phyloP scores from a whole-genome alignment of 257 asterid species.

The Echium plantagineum region DNA sequence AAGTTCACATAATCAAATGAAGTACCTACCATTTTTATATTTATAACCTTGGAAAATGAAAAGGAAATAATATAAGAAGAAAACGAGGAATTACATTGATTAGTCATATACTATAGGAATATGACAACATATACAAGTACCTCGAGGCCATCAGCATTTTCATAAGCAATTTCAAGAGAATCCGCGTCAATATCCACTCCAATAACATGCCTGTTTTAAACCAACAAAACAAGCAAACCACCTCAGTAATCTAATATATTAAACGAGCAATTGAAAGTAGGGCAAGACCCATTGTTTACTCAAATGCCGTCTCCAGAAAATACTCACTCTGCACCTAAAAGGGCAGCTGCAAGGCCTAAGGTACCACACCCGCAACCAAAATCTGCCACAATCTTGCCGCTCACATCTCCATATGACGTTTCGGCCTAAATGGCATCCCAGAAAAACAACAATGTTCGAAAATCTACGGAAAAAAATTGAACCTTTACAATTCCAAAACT shows the following conservation, averaged over 20 bases:
- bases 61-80: too few species aligned
- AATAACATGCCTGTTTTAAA: not conserved
- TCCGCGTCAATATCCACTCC: constrained; percentile 38
- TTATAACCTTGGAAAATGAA: too few species aligned
- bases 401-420: constrained; percentile 69
- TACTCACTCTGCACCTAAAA: constrained; percentile 78
- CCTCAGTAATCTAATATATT: constrained; percentile 8
- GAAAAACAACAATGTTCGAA: not conserved
- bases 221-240: not conserved
- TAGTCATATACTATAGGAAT: not conserved
- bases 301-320: not conserved
- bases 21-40: too few species aligned
- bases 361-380: constrained; percentile 99
- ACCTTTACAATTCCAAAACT: constrained; percentile 3
- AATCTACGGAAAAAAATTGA: not conserved
- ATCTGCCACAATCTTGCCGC: constrained; percentile 81
- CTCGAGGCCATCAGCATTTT: constrained; percentile 78
- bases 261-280: not conserved
- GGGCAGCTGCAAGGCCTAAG: constrained; percentile 84
- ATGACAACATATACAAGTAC: constrained; percentile 20
- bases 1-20: not conserved
- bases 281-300: not conserved
- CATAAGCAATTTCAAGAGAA: constrained; percentile 78
- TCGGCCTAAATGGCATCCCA: not conserved
- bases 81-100: too few species aligned